Evolutionary conservation across 1,284 basidiomycete genomes (phyloP), one percentile per base, ranked within the genome.

Genomic region (Apiotrichum domesticum): DNA sequence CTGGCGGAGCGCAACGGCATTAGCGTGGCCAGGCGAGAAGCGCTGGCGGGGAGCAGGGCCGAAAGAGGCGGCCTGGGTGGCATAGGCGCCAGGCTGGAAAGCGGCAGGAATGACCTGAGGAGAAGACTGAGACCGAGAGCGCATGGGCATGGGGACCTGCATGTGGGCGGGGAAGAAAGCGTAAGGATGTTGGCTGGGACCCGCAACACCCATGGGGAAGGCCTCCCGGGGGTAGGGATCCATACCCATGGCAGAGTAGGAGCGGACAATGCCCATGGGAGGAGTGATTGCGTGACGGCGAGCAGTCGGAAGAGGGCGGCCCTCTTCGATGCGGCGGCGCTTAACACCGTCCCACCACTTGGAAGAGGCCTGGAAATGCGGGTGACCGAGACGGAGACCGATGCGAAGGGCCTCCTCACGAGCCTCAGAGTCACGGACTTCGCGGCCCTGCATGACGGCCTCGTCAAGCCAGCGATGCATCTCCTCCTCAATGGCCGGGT

Each of bases 321-420:
- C 58, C 51, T 63, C 58, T 47, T 63, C 58, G 40, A 60, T 32
- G 33, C 61, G 58, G 11, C 61, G 61, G 32, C 58, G 58, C 61
- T 63, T 63, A 56, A 63, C 58, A 29, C 56, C 58, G 51, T 63
- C 61, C 61, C 61, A 63, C 61, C 61, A 63, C 54, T 63, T 63
- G 53, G 61, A 59, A 42, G 61, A 63, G 15, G 58, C 58, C 56
- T 63, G 58, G 56, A 63, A 63, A 51, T 60, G 58, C 43, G 58
- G 58, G 54, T 59, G 58, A 32, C 61, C 61, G 14, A 59, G 56
- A 32, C 56, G 55, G 4, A 56, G 47, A 10, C 58, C 58, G 32
- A 63, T 57, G 56, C 57, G 56, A 48, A 59, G 58, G 0, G 61
- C 61, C 51, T 63, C 55, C 35, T 63, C 61, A 10, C 61, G 56